phyloP scores from a whole-genome alignment of 192 early-diverging fungal species.

The Spizellomyces sp. region DNA sequence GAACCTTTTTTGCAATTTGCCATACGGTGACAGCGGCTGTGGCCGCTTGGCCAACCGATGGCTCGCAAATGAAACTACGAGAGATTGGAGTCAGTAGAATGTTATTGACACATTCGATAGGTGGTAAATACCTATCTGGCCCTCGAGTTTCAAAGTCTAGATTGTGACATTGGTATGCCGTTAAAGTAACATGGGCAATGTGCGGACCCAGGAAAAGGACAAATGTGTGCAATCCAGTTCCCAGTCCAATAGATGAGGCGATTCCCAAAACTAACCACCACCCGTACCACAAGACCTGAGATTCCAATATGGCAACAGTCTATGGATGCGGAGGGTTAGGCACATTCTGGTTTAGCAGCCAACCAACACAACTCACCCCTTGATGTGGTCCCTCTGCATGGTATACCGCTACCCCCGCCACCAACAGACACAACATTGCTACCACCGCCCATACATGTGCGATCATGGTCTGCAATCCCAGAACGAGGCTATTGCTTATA shows the following conservation, averaged over 20 bases:
- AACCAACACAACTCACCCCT: slow-evolving; percentile 40
- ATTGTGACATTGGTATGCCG: slow-evolving; percentile 78
- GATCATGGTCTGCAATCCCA: slow-evolving; percentile 14
- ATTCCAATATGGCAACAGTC: slow-evolving; percentile 48
- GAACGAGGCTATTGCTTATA: slow-evolving; percentile 5
- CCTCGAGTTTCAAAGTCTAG: slow-evolving; percentile 76
- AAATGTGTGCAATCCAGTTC: slow-evolving; percentile 94
- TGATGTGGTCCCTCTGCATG: slow-evolving; percentile 62
- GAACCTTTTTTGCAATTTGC: slow-evolving; percentile 70
- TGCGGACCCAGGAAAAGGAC: slow-evolving; percentile 91
- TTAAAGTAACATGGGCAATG: slow-evolving; percentile 87
- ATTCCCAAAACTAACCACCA: slow-evolving; percentile 90
- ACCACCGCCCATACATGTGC: slow-evolving; percentile 13
- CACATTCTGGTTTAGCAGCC: neutral
- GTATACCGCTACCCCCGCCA: slow-evolving; percentile 40
- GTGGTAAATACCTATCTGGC: slow-evolving; percentile 52
- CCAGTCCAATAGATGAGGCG: slow-evolving; percentile 88
- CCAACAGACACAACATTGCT: slow-evolving; percentile 4
- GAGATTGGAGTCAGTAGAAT: neutral
- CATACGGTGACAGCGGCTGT: slow-evolving; percentile 50
- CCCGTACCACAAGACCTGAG: slow-evolving; percentile 75
- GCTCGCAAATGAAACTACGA: slow-evolving; percentile 37
- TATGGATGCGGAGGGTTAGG: neutral
- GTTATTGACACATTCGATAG: neutral
- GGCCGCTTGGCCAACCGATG: slow-evolving; percentile 22